A percentile compares a stretch with the other conserved stretches of the same genome.
Evolutionary conservation across 345 rosid species (phyloP).

Genomic region (Cochlearia excelsa): DNA sequence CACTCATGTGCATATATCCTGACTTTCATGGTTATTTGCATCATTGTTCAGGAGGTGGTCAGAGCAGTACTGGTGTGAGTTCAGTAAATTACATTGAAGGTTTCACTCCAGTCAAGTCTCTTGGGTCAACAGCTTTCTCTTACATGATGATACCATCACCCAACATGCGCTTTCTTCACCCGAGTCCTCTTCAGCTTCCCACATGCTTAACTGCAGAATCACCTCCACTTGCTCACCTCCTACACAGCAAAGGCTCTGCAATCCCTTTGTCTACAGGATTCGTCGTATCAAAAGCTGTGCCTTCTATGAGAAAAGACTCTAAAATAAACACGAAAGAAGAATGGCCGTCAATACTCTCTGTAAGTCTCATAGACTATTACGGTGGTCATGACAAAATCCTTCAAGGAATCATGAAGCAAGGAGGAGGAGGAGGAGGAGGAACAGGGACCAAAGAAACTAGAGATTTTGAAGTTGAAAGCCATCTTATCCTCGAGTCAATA

Average conservation of each 20-base stretch:
- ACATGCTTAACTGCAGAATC: conserved; percentile 96
- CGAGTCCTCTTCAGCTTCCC: conserved; percentile 86
- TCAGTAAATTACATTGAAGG: conserved; percentile 73
- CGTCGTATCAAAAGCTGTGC: conserved; percentile 87
- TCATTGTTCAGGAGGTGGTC: conserved; percentile 57
- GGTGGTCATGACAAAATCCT: conserved; percentile 66
- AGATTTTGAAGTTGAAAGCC: conserved; percentile 74
- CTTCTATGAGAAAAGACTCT: conserved; percentile 75
- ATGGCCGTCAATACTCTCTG: conserved; percentile 92
- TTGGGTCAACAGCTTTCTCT: conserved; percentile 77
- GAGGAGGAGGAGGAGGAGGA: conserved; percentile 29
- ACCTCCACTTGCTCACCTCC: conserved; percentile 98
- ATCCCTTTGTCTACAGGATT: conserved; percentile 88
- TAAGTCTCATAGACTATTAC: conserved; percentile 84
- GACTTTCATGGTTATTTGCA: conserved; percentile 18
- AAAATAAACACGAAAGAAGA: conserved; percentile 69
- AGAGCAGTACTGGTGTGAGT: conserved; percentile 45
- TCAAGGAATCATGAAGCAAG: conserved; percentile 56
- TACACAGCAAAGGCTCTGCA: conserved; percentile 92
- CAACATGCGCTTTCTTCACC: conserved; percentile 91
- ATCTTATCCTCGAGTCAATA: conserved; percentile 71
- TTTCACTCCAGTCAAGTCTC: conserved; percentile 86
- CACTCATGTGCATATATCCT: conserved; percentile 4
- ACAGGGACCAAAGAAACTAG: conserved; percentile 53
- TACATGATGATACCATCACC: conserved; percentile 92